phyloP scores from a whole-genome alignment of 306 rosid genomes.

The Dryas alaskensis region DNA sequence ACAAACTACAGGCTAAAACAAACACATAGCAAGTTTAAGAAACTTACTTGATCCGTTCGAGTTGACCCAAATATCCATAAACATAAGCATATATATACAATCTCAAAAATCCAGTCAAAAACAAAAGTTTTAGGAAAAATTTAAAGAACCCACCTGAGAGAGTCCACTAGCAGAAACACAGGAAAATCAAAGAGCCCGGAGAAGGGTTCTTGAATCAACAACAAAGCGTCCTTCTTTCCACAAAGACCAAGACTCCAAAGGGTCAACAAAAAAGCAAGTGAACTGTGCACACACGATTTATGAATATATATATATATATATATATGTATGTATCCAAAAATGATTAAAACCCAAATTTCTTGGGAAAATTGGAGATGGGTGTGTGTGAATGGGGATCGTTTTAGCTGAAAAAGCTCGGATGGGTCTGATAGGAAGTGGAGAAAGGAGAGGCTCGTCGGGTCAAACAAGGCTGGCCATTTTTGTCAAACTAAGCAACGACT shows the following conservation, averaged over 20 bases:
- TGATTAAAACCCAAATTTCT: background rate
- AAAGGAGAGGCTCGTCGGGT: slow-evolving; percentile 21
- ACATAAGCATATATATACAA: background rate
- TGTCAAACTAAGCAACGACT: slow-evolving; percentile 40
- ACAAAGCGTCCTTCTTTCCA: slow-evolving; percentile 6
- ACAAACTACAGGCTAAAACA: slow-evolving; percentile 4
- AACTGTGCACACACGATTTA: background rate
- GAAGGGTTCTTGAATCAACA: slow-evolving; percentile 19
- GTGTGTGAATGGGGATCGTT: slow-evolving; percentile 29
- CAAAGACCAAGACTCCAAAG: slow-evolving; percentile 16
- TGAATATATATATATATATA: background rate
- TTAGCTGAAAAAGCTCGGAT: slow-evolving; percentile 6
- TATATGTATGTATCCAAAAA: background rate
- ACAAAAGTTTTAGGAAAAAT: background rate
- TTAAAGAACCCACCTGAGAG: slow-evolving; percentile 34
- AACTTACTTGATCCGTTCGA: slow-evolving; percentile 17
- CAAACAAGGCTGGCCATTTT: slow-evolving; percentile 37
- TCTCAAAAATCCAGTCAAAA: slow-evolving; percentile 8
- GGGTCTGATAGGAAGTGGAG: background rate
- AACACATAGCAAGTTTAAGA: background rate
- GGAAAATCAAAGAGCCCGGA: slow-evolving; percentile 13
- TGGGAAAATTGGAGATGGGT: background rate
- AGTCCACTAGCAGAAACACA: background rate
- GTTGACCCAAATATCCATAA: slow-evolving; percentile 13
- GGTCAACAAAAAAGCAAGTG: slow-evolving; percentile 12